Evolutionary conservation across 331 rosid species (phyloP), one percentile per base, ranked within the genome.

Genomic region (Telfairia occidentalis): DNA sequence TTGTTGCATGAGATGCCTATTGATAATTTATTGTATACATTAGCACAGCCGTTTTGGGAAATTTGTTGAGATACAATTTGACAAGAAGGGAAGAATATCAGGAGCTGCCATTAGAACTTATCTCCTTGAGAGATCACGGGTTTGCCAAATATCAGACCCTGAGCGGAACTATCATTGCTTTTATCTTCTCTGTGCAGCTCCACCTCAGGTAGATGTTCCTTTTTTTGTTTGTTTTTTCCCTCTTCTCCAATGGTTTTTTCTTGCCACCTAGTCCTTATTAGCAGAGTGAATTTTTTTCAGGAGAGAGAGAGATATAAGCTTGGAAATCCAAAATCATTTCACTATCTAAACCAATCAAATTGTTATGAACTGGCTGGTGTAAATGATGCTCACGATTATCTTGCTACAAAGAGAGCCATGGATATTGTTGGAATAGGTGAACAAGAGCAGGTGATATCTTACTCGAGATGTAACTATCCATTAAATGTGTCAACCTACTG

Each of bases 21-120:
- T 81, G 71, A 83, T 84, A 48, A 67, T 79, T 58, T 73, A 24
- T 82, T 72, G 73, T 65, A 76, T 81, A 50, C 73, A 66, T 78
- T 84, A 76, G 61, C 85, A 85, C 89, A 93, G 98, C 78, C 97
- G 97, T 57, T 92, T 92, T 34, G 98, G 98, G 77, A 92, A 92
- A 82, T 92, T 92, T 81, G 97, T 92, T 43, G 96, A 92, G 88
- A 90, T 92, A 73, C 97, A 92, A 63, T 92, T 90, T 83, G 87
- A 92, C 69, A 78, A 84, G 73, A 23, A 16, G 42, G 96, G 97
- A 66, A 86, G 89, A 84, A 92, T 92, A 84, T 92, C 97, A 5
- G 98, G 98, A 78, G 96, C 98, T 72, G 98, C 98, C 61, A 84
- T 92, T 72, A 87, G 98, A 89, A 90, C 98, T 74, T 92, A 90